These are phyloP conservation scores for Polytrichum formosum DNA, from an alignment of 225 moss, liverwort and hornwort genomes.

Conservation along the genomic window DNA sequence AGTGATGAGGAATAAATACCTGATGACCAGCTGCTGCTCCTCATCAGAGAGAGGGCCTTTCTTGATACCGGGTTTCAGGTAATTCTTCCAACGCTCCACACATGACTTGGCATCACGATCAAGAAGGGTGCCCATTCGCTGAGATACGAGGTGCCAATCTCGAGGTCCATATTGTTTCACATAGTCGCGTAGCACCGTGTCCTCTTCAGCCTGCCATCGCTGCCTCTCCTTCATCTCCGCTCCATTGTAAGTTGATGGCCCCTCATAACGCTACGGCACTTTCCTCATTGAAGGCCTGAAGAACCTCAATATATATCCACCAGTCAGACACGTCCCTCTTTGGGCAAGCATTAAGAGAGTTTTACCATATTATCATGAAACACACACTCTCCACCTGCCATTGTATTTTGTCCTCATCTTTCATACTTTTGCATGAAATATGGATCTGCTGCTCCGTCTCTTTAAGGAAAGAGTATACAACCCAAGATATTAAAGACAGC, in stretches of 20 bases:
- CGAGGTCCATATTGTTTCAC: slow-evolving; percentile 43
- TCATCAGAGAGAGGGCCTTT: slow-evolving; percentile 36
- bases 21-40: slow-evolving; percentile 31
- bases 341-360: too few relatives aligned
- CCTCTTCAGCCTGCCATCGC: slow-evolving; percentile 49
- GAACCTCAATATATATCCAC: neutral
- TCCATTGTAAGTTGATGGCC: slow-evolving; percentile 4
- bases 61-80: slow-evolving; percentile 47
- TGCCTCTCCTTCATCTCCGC: slow-evolving; percentile 43
- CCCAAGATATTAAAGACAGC: neutral
- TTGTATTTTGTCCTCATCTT: neutral
- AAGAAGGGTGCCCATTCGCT: slow-evolving; percentile 33
- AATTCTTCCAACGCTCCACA: slow-evolving; percentile 49
- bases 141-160: slow-evolving; percentile 38
- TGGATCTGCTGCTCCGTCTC: neutral
- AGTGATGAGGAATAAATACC: neutral
- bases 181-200: slow-evolving; percentile 29
- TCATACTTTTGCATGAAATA: neutral
- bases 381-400: neutral
- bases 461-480: neutral
- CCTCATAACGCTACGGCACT: slow-evolving; percentile 11
- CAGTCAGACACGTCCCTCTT: neutral
- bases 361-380: neutral
- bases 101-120: slow-evolving; percentile 46
- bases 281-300: neutral